Conservation (phyloP, 257 asterid species). For the Penstemon eatonii region DNA sequence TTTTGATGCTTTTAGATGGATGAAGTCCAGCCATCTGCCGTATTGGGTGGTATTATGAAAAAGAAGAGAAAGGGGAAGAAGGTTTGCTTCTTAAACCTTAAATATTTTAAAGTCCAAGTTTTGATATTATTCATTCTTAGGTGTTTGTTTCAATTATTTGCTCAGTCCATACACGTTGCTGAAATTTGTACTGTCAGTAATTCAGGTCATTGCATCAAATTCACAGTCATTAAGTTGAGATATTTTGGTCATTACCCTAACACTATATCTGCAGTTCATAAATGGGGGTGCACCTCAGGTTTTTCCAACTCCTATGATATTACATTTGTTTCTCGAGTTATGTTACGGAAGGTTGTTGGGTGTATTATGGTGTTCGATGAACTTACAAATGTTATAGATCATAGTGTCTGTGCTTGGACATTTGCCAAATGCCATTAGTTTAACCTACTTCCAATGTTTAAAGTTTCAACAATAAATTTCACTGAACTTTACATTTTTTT, state of each 20-base stretch:
- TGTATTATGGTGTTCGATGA: neutral
- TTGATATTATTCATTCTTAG: neutral
- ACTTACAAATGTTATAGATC: neutral
- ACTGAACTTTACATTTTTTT: neutral
- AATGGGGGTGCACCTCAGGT: constrained; percentile 3
- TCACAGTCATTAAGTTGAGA: neutral
- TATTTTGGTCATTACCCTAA: neutral
- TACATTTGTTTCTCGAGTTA: neutral
- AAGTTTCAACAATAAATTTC: neutral
- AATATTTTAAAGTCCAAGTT: neutral
- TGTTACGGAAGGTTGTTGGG: neutral
- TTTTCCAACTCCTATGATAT: neutral
- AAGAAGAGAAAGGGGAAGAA: constrained; percentile 73
- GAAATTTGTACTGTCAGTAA: neutral
- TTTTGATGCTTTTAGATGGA: constrained; percentile 59
- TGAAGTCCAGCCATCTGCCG: constrained; percentile 78
- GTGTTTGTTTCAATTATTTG: neutral
- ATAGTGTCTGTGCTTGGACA: neutral
- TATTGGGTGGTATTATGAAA: constrained; percentile 74
- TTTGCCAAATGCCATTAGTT: constrained; percentile 7
- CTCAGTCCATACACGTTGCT: constrained; percentile 1
- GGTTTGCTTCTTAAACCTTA: constrained; percentile 41
- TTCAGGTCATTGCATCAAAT: constrained; percentile 12
- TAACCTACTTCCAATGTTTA: neutral
- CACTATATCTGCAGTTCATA: constrained; percentile 5